Evolutionary conservation across 2,329 filamentous ascomycete genomes (phyloP).

Genomic region (Aspergillus japonicus): DNA sequence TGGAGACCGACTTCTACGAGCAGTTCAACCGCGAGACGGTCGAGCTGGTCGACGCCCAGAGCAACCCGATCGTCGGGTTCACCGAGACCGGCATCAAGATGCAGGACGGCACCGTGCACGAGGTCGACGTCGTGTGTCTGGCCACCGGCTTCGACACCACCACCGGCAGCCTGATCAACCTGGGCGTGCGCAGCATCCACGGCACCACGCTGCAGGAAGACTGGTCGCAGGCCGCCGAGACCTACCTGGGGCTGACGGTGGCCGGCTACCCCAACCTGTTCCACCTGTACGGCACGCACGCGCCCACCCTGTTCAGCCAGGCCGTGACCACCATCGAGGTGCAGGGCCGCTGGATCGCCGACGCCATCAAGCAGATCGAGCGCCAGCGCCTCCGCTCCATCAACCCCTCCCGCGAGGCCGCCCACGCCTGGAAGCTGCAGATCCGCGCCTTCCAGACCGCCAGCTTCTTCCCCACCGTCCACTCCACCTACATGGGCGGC

Average conservation of each 20-base stretch:
- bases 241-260: conserved; percentile 47
- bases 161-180: conserved; percentile 43
- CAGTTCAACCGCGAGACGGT: conserved; percentile 50
- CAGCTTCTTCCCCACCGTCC: conserved; percentile 51
- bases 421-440: conserved; percentile 51
- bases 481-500: conserved; percentile 57
- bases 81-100: conserved; percentile 39
- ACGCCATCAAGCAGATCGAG: conserved; percentile 52
- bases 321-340: conserved; percentile 56
- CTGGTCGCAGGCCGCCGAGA: conserved; percentile 39
- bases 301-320: conserved; percentile 56
- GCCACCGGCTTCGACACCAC: conserved; percentile 49
- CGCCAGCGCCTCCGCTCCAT: conserved; percentile 50
- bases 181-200: conserved; percentile 39
- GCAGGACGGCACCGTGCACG: conserved; percentile 36
- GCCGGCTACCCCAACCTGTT: conserved; percentile 52
- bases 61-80: conserved; percentile 12
- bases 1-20: conserved; percentile 55
- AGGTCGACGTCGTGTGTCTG: conserved; percentile 46
- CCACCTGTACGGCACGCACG: conserved; percentile 57
- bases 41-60: conserved; percentile 19
- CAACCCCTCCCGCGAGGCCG: conserved; percentile 49
- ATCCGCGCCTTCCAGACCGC: conserved; percentile 49
- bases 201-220: conserved; percentile 35
- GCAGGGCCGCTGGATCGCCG: conserved; percentile 58